A percentile compares a stretch with the other conserved stretches of the same genome.
Conservation (phyloP, 192 early-diverging fungal species). For the Obelidium mucronatum region DNA sequence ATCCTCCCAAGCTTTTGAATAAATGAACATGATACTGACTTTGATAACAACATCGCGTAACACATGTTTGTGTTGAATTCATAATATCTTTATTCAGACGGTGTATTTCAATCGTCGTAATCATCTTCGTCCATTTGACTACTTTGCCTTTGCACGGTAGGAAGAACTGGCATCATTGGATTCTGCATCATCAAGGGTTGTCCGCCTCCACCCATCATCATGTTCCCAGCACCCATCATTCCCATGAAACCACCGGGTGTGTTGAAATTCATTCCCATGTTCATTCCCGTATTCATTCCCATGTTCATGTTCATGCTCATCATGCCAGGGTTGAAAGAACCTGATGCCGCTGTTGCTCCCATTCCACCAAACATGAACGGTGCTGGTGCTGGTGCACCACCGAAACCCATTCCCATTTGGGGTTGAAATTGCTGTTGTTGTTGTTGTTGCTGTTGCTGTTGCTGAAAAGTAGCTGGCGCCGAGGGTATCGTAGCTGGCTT, state of each 20-base stretch:
- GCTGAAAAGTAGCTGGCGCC: not conserved
- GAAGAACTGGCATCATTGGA: too few relatives aligned
- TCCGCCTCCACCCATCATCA: not conserved
- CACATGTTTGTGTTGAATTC: too few relatives aligned
- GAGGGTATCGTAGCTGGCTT: not conserved
- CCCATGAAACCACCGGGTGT: too few relatives aligned
- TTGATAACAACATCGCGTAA: too few relatives aligned
- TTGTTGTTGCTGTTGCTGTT: constrained; percentile 26
- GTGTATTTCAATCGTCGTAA: too few relatives aligned
- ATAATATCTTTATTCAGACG: too few relatives aligned
- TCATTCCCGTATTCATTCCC: constrained; percentile 3
- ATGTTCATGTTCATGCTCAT: constrained; percentile 30
- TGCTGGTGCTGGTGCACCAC: not conserved
- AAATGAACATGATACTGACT: too few relatives aligned
- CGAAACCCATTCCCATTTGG: not conserved
- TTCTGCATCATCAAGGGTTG: not conserved
- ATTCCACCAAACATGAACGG: constrained; percentile 37
- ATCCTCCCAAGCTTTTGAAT: too few relatives aligned
- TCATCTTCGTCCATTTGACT: too few relatives aligned
- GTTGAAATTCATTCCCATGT: too few relatives aligned
- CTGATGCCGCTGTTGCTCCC: not conserved
- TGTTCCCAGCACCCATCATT: constrained; percentile 15
- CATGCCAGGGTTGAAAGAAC: not conserved
- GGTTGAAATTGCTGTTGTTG: not conserved
- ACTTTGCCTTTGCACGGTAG: too few relatives aligned